These are phyloP conservation scores for Arachnomyces sp. DNA, from an alignment of 2,329 filamentous ascomycete genomes.

Conservation along the genomic window DNA sequence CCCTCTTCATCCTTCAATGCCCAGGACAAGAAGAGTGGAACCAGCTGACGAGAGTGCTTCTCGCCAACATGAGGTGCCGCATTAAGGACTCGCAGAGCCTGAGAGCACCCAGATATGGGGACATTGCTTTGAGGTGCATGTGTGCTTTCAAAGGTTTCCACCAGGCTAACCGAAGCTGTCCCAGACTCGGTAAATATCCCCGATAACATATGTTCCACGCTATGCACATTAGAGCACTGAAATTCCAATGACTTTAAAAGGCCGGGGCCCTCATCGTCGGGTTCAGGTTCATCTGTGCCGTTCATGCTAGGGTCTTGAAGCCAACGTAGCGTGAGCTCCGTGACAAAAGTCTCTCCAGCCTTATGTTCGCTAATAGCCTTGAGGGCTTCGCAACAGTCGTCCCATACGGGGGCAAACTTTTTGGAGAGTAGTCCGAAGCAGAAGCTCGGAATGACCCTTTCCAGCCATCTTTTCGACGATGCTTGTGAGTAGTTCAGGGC, in stretches of 20 bases:
- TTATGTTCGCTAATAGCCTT: conserved; percentile 64
- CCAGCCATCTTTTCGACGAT: conserved; percentile 55
- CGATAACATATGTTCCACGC: conserved; percentile 46
- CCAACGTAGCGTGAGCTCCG: conserved; percentile 70
- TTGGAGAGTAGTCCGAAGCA: conserved; percentile 85
- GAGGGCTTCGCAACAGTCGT: conserved; percentile 68
- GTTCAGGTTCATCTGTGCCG: no score
- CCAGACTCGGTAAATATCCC: conserved; percentile 47
- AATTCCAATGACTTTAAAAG: conserved; percentile 47
- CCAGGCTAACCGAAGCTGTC: conserved; percentile 51
- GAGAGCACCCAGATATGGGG: conserved; percentile 53
- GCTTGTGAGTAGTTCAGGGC: conserved; percentile 55
- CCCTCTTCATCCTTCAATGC: conserved; percentile 47
- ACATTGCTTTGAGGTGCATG: conserved; percentile 37
- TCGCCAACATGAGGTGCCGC: conserved; percentile 70
- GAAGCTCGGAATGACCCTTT: conserved; percentile 66
- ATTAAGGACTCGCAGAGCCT: conserved; percentile 70
- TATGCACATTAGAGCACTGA: conserved; percentile 68
- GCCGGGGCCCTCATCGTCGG: no score
- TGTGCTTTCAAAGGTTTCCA: conserved; percentile 54
- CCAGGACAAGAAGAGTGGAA: conserved; percentile 82
- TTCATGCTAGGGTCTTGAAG: conserved; percentile 37
- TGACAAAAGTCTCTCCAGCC: conserved; percentile 63
- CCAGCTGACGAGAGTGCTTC: conserved; percentile 71
- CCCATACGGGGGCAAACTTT: conserved; percentile 77